A percentile compares a stretch with the other conserved stretches of the same genome.
phyloP scores from a whole-genome alignment of 192 early-diverging fungal species.

The Mortierella claussenii region DNA sequence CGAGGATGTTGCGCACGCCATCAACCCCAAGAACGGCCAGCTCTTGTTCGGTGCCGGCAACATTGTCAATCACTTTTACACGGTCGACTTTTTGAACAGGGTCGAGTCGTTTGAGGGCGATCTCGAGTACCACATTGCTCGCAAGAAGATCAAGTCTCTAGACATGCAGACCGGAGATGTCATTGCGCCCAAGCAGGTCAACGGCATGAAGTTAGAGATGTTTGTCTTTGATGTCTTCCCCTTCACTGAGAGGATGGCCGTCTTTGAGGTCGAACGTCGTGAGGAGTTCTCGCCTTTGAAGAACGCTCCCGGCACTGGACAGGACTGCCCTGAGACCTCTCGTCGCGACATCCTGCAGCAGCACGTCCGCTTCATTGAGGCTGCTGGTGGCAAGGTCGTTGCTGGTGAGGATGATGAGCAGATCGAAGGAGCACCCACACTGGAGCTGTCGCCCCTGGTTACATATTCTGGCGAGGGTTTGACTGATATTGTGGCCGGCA shows the following conservation, averaged over 20 bases:
- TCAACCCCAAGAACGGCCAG: slow-evolving; percentile 72
- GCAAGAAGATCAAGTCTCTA: slow-evolving; percentile 91
- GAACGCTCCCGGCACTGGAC: slow-evolving; percentile 84
- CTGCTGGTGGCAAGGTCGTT: slow-evolving; percentile 78
- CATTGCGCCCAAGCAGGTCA: slow-evolving; percentile 72
- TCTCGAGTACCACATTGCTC: slow-evolving; percentile 93
- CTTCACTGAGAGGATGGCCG: slow-evolving; percentile 77
- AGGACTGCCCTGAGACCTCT: slow-evolving; percentile 89
- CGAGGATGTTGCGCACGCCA: slow-evolving; percentile 70
- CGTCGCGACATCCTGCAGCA: slow-evolving; percentile 81
- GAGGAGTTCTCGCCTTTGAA: slow-evolving; percentile 96
- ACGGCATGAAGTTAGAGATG: slow-evolving; percentile 93
- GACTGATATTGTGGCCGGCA: slow-evolving; percentile 73
- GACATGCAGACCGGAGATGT: slow-evolving; percentile 73
- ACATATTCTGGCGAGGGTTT: slow-evolving; percentile 95
- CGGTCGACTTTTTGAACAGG: slow-evolving; percentile 88
- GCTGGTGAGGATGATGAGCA: slow-evolving; percentile 38
- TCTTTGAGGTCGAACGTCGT: slow-evolving; percentile 83
- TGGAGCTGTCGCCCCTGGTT: slow-evolving; percentile 93
- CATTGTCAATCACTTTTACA: slow-evolving; percentile 99
- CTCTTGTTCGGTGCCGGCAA: slow-evolving; percentile 93
- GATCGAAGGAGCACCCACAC: slow-evolving; percentile 47
- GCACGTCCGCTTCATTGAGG: slow-evolving; percentile 76
- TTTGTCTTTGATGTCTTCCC: slow-evolving; percentile 98
- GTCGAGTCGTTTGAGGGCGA: slow-evolving; percentile 84